A percentile compares a stretch with the other conserved stretches of the same genome.
Conservation (phyloP, 2,329 filamentous ascomycete genomes). For the Leptosphaerulina australis region DNA sequence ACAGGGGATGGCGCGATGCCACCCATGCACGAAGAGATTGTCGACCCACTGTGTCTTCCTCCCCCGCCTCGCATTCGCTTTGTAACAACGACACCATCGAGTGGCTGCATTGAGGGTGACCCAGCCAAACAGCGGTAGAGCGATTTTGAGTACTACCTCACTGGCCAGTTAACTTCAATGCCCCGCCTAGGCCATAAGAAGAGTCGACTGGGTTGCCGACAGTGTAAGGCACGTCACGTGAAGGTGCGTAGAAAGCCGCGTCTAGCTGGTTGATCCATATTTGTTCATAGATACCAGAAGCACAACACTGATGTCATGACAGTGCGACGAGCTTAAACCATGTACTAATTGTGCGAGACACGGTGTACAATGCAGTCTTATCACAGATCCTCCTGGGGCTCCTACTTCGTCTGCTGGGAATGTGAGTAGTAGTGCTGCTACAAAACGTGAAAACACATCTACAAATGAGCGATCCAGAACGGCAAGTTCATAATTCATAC, state of each 20-base stretch:
- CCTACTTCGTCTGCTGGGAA: conserved; percentile 19
- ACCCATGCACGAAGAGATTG: conserved; percentile 23
- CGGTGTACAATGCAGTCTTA: conserved; percentile 45
- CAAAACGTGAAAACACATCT: conserved; percentile 22
- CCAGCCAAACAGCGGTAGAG: conserved; percentile 14
- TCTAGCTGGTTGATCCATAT: conserved; percentile 3
- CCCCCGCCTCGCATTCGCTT: conserved; percentile 34
- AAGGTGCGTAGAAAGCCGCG: conserved; percentile 36
- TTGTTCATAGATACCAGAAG: neutral
- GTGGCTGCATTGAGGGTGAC: conserved; percentile 13
- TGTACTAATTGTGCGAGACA: conserved; percentile 48
- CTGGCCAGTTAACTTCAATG: conserved; percentile 30
- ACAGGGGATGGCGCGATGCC: conserved; percentile 26
- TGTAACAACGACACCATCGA: conserved; percentile 15
- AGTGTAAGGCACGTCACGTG: conserved; percentile 48
- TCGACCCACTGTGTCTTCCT: conserved; percentile 18
- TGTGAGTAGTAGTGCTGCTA: conserved; percentile 17
- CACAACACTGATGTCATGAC: conserved; percentile 4
- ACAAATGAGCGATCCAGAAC: conserved; percentile 21
- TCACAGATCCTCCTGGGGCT: conserved; percentile 32
- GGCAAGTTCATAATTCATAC: conserved; percentile 22
- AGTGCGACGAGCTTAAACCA: conserved; percentile 49
- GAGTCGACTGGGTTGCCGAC: conserved; percentile 41
- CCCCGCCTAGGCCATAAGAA: conserved; percentile 49
- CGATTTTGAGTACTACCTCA: conserved; percentile 17